Conservation (phyloP, 2,329 filamentous ascomycete genomes). For the Apiospora hydei region DNA sequence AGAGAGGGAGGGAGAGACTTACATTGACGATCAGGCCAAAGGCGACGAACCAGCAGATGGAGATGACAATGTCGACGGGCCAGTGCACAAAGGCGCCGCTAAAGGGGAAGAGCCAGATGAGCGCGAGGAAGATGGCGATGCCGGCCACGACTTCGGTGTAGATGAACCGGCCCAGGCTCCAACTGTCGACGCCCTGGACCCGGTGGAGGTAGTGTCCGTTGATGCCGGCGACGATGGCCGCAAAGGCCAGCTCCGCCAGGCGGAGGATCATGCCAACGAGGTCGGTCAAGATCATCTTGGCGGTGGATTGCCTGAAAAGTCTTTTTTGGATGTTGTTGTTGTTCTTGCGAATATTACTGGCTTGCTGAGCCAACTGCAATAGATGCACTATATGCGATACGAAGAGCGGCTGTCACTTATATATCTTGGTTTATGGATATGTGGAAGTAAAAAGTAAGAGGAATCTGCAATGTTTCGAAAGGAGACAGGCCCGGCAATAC, state of each 20-base stretch:
- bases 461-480: not conserved
- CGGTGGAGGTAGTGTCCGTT: slow-evolving; percentile 70
- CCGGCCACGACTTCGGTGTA: slow-evolving; percentile 77
- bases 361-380: not conserved
- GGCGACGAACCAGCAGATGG: slow-evolving; percentile 72
- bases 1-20: slow-evolving; percentile 40
- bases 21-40: slow-evolving; percentile 72
- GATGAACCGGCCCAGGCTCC: slow-evolving; percentile 71
- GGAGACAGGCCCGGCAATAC: not conserved
- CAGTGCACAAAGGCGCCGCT: slow-evolving; percentile 72
- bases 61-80: slow-evolving; percentile 74
- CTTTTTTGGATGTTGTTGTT: not conserved
- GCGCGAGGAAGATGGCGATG: slow-evolving; percentile 70
- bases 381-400: not conserved
- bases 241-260: slow-evolving; percentile 71
- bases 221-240: slow-evolving; percentile 74
- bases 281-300: slow-evolving; percentile 60
- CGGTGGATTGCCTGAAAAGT: not conserved
- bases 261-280: slow-evolving; percentile 65
- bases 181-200: slow-evolving; percentile 53
- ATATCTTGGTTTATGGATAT: not conserved
- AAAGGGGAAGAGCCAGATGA: slow-evolving; percentile 79
- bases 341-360: not conserved
- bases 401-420: not conserved
- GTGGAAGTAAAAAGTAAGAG: not conserved